Evolutionary conservation across 257 asterid genomes (phyloP), one percentile per base, ranked within the genome.

Genomic region (Perilla frutescens): DNA sequence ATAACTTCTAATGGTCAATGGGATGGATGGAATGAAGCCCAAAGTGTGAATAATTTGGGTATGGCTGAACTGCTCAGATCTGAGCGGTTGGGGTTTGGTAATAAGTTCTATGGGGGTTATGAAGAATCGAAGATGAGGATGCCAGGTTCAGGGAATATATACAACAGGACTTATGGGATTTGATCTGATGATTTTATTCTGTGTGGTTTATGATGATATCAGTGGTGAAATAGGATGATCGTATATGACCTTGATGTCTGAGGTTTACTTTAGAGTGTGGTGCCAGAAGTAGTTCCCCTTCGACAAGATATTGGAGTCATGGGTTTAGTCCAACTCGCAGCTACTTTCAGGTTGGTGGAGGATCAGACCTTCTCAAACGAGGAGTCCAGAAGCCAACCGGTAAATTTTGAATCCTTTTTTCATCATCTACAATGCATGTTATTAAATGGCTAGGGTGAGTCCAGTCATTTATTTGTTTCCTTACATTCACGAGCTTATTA

Each of bases 21-120:
- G 97, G 91, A 92, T 65, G 82, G 91, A 63, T 87, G 96, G 97
- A 88, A 81, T 82, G 94, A 84, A 62, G 83, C 80, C 47, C 96
- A 81, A 75, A 76, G 84, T 67, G 94, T 83, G 48, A 86, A 86
- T 76, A 85, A 86, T 71, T 55, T 88, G 84, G 89, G 88, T 9
- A 78, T 87, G 88, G 87, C 92, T 53, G 97, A 93, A 47, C 80
- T 89, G 65, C 96, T 78, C 67, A 80, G 96, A 78, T 73, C 74
- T 34, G 97, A 88, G 82, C 85, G 95, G 62, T 64, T 85, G 84
- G 94, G 93, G 50, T 83, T 71, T 57, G 82, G 85, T 62, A 86
- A 82, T 50, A 84, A 86, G 51, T 82, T 80, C 71, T 90, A 84
- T 36, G 71, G 77, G 79, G 93, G 96, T 66, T 87, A 87, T 76